These are phyloP conservation scores for Leccinum sublutescens DNA, from an alignment of 768 basidiomycete genomes.

Conservation along the genomic window DNA sequence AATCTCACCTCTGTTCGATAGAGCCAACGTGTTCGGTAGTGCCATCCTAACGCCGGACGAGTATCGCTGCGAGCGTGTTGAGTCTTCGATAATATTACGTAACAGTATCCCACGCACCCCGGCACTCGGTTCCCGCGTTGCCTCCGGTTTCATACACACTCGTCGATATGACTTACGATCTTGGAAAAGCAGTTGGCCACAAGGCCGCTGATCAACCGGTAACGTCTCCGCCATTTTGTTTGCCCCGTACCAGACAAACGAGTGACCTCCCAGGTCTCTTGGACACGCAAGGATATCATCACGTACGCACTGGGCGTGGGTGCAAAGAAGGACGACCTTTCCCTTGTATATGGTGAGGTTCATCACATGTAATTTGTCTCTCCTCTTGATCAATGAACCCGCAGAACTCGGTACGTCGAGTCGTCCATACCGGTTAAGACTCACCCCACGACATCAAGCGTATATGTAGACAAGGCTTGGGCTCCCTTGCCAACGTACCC, in stretches of 20 bases:
- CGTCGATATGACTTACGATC: conserved; percentile 50
- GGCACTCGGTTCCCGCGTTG: neutral
- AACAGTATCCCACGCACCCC: neutral
- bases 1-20: neutral
- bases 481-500: conserved; percentile 84
- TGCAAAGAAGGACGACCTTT: conserved; percentile 70
- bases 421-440: neutral
- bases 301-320: conserved; percentile 81
- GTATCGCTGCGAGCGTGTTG: neutral
- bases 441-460: neutral
- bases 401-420: conserved; percentile 50
- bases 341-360: conserved; percentile 66
- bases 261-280: conserved; percentile 53
- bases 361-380: neutral
- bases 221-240: conserved; percentile 18
- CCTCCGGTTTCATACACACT: neutral
- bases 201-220: conserved; percentile 54
- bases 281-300: conserved; percentile 83
- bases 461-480: conserved; percentile 57
- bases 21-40: neutral
- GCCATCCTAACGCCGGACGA: neutral
- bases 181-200: conserved; percentile 65
- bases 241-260: neutral
- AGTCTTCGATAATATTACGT: neutral
- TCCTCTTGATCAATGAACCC: neutral